Evolutionary conservation across 805 yeast species (phyloP), one percentile per base, ranked within the genome.

Genomic region (Yarrowia divulgata): DNA sequence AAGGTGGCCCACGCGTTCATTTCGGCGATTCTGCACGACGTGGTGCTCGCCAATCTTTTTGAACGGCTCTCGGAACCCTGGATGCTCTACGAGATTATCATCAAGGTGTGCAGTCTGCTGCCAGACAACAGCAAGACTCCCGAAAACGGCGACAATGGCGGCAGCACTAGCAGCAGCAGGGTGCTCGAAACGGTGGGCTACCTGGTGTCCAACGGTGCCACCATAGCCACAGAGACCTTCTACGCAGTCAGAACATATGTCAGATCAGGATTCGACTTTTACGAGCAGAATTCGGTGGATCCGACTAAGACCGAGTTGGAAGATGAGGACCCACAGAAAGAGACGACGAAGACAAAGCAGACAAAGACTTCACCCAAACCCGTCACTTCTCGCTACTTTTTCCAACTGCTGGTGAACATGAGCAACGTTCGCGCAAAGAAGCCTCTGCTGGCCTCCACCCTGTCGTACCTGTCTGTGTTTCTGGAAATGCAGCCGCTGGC

Each of bases 41-140:
- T 85, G 52, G 77, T 82, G 0, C 68, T 86, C 50, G 75, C 75
- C 50, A 84, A 80, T 69, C 72, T 81, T 0, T 74, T 84, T 6
- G 83, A 81, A 8, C 84, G 83, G 72, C 70, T 85, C 16, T 77
- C 83, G 10, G 86, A 85, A 69, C 85, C 85, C n/a, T 85, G 84
- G 76, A 81, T 83, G 75, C 71, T 85, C 1, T 83, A 86, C 80
- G 85, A 82, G 39, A 75, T 85, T 4, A 72, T 82, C 7, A 69
- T 72, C 37, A 77, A 75, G 70, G 71, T 72, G n/a, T 60, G 66
- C 14, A 18, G 14, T n/a, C 64, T 32, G 67, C 69, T 39, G 9
- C 64, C 42, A 5, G 73, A 14, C 48, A 57, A 16, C 40, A 68
- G 45, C 18, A 71, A 13, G 18, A 69, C 19, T 13, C 46, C 48